A percentile compares a stretch with the other conserved stretches of the same genome.
Evolutionary conservation across 148 eudicot species (phyloP).

Genomic region (Camellia sinensis): DNA sequence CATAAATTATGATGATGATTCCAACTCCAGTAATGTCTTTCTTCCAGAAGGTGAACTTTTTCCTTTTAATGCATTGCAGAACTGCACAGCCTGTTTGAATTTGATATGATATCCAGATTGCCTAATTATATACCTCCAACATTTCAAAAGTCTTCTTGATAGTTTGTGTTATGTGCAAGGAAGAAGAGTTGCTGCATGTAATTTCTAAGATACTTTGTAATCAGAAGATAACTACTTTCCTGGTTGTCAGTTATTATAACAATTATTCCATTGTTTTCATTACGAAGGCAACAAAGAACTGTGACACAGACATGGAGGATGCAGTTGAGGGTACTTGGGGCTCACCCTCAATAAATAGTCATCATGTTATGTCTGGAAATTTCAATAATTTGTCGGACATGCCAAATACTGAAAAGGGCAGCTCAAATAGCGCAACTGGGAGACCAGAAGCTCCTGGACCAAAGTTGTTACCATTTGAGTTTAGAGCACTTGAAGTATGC

Average conservation of each 20-base stretch:
- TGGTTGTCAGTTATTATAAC: neutral
- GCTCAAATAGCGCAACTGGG: neutral
- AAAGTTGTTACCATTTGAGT: constrained; percentile 52
- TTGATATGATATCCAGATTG: no score
- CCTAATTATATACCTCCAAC: no score
- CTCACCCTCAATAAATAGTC: neutral
- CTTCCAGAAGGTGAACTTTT: no score
- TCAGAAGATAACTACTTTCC: neutral
- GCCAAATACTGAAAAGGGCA: neutral
- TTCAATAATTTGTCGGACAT: neutral
- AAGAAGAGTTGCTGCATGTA: neutral
- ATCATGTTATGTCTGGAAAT: neutral
- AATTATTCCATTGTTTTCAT: neutral
- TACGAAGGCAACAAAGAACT: neutral
- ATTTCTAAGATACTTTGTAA: neutral
- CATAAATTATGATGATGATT: no score
- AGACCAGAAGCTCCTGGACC: constrained; percentile 18
- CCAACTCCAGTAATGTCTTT: no score
- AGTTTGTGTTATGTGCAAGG: no score
- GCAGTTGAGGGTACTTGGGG: neutral
- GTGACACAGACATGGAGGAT: neutral
- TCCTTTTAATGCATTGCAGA: no score
- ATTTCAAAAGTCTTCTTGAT: no score
- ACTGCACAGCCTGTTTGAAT: no score
- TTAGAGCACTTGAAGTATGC: constrained; percentile 58